phyloP scores from a whole-genome alignment of 306 rosid species.

The Malus sieversii region DNA sequence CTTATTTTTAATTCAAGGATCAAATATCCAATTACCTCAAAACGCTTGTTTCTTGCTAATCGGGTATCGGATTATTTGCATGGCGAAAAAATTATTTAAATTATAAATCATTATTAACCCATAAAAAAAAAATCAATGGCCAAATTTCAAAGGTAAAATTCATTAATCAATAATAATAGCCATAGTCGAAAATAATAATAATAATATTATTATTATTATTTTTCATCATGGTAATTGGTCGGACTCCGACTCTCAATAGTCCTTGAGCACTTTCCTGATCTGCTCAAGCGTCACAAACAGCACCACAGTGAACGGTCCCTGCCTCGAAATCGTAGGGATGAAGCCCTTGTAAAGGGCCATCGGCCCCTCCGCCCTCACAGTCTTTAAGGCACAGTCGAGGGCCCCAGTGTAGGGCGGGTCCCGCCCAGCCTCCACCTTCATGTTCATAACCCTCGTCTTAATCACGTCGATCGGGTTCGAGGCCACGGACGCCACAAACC shows the following conservation, averaged over 20 bases:
- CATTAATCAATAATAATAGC: neutral
- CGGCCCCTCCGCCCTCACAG: constrained; percentile 68
- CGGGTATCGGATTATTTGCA: too few relatives aligned
- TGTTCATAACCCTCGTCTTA: constrained; percentile 86
- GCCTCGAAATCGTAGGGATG: constrained; percentile 73
- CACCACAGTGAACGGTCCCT: constrained; percentile 83
- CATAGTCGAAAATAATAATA: neutral
- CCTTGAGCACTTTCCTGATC: constrained; percentile 56
- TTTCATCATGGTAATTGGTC: constrained; percentile 5
- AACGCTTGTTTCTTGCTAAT: too few relatives aligned
- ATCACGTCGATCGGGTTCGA: constrained; percentile 91
- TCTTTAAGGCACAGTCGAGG: constrained; percentile 64
- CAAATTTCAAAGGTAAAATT: neutral
- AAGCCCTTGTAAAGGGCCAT: constrained; percentile 85
- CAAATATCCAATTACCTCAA: too few relatives aligned
- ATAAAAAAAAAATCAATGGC: neutral
- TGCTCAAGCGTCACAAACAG: constrained; percentile 86
- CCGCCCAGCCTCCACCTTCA: constrained; percentile 59
- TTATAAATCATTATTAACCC: too few relatives aligned
- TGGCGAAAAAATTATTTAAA: too few relatives aligned
- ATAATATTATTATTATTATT: too few relatives aligned
- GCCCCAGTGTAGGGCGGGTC: constrained; percentile 59
- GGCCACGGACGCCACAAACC: constrained; percentile 82
- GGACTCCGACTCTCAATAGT: constrained; percentile 14
- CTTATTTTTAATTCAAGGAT: too few relatives aligned